Percentiles rank a stretch among this genome's conserved stretches.
phyloP scores from a whole-genome alignment of 371 early-diverging fungal species.

The Cokeromyces recurvatus region DNA sequence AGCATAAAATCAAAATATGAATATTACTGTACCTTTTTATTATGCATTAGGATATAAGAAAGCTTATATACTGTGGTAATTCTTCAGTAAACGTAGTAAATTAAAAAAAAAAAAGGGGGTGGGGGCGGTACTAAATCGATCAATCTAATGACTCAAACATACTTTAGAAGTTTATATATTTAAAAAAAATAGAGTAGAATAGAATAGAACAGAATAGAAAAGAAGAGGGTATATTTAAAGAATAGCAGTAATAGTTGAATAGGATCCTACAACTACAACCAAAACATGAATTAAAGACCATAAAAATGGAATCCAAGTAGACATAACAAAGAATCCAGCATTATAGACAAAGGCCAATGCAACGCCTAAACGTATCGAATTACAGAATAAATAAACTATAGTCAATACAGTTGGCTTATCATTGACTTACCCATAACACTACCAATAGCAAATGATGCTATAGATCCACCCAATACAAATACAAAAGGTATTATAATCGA shows the following conservation, averaged over 20 bases:
- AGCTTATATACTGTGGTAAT: no score
- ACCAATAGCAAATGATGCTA: constrained; percentile 56
- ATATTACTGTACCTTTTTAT: no score
- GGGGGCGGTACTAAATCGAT: no score
- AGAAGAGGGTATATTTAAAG: constrained; percentile 23
- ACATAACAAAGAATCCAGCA: constrained; percentile 63
- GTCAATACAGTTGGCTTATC: neutral
- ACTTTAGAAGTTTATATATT: no score
- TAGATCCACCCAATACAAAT: constrained; percentile 48
- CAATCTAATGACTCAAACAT: no score
- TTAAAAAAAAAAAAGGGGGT: no score
- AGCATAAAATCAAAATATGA: no score
- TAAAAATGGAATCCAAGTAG: constrained; percentile 65
- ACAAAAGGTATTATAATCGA: constrained; percentile 44
- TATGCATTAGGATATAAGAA: no score
- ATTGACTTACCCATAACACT: constrained; percentile 50
- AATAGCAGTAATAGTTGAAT: constrained; percentile 62
- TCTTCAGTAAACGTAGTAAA: no score
- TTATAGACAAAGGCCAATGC: constrained; percentile 59
- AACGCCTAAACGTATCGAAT: constrained; percentile 34
- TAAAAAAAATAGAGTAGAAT: no score
- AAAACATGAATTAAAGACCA: constrained; percentile 67
- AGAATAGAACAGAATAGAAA: no score
- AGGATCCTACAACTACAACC: constrained; percentile 55
- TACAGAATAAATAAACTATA: neutral